phyloP scores from a whole-genome alignment of 345 rosid genomes.

The Theobroma cacao region DNA sequence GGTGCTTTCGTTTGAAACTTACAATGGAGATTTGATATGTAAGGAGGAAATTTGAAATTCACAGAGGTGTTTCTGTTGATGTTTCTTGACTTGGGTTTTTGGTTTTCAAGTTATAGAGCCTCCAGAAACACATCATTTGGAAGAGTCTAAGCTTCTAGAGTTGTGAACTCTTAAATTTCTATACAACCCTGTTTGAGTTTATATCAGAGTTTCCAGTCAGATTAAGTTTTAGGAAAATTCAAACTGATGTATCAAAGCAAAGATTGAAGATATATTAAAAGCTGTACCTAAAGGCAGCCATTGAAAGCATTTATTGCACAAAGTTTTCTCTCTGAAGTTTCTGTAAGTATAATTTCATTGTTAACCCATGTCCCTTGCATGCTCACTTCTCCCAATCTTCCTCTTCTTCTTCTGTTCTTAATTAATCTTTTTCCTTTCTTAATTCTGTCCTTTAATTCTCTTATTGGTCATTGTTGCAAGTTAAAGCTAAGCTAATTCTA shows the following conservation, averaged over 20 bases:
- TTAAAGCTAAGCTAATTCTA: neutral
- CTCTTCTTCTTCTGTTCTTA: too few species aligned
- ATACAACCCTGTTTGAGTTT: neutral
- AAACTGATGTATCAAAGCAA: neutral
- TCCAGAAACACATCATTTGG: neutral
- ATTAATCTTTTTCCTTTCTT: neutral
- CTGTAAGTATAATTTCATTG: neutral
- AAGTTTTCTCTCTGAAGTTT: neutral
- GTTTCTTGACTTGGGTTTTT: constrained; percentile 14
- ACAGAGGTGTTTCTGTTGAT: constrained; percentile 8
- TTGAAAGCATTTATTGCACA: constrained; percentile 4
- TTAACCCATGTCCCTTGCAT: neutral
- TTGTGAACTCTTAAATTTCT: neutral
- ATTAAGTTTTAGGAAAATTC: neutral
- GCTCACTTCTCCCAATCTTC: neutral
- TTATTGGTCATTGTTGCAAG: neutral
- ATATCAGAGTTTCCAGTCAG: neutral
- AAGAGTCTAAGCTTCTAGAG: constrained; percentile 30
- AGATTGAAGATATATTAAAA: neutral
- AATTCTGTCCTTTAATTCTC: neutral
- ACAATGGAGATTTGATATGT: neutral
- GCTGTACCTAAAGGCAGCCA: neutral
- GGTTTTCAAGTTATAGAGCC: neutral
- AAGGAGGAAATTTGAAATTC: too few species aligned
- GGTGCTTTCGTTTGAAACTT: neutral